Evolutionary conservation across 768 basidiomycete genomes (phyloP).

Genomic region (Roridomyces roridus): DNA sequence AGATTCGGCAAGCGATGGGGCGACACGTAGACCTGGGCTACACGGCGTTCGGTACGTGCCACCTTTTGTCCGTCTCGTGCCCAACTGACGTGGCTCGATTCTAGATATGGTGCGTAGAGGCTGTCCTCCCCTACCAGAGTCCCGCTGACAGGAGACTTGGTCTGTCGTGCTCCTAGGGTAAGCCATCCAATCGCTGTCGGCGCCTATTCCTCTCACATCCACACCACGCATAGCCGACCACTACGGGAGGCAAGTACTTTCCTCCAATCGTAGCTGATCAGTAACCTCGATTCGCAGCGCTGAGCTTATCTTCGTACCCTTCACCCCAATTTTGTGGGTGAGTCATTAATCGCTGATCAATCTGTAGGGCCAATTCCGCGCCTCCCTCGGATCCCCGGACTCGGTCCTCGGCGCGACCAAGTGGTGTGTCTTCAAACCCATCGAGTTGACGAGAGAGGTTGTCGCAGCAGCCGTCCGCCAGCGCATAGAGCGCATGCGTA

Average conservation of each 20-base stretch:
- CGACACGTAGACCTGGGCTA: conserved; percentile 48
- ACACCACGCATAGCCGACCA: conserved; percentile 69
- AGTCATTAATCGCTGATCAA: background rate
- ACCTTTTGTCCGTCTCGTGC: background rate
- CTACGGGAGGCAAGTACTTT: conserved; percentile 57
- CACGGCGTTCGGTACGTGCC: conserved; percentile 62
- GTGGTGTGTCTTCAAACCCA: conserved; percentile 78
- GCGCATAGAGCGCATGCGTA: conserved; percentile 70
- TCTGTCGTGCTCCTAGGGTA: conserved; percentile 34
- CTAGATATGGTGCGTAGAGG: conserved; percentile 61
- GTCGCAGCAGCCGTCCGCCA: conserved; percentile 72
- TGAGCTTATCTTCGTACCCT: conserved; percentile 77
- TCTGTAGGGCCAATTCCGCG: conserved; percentile 71
- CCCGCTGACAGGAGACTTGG: background rate
- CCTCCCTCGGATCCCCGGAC: conserved; percentile 44
- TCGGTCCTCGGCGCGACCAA: conserved; percentile 78
- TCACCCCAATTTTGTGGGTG: conserved; percentile 1
- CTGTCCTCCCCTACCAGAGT: background rate
- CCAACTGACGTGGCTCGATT: background rate
- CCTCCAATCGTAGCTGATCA: too few relatives aligned
- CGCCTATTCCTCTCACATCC: background rate
- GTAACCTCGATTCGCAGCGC: conserved; percentile 40
- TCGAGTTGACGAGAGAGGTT: conserved; percentile 53
- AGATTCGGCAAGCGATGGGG: conserved; percentile 21
- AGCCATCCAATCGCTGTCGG: conserved; percentile 2